Evolutionary conservation across 2,329 filamentous ascomycete species (phyloP).

Genomic region (Purpureocillium lavendulum): DNA sequence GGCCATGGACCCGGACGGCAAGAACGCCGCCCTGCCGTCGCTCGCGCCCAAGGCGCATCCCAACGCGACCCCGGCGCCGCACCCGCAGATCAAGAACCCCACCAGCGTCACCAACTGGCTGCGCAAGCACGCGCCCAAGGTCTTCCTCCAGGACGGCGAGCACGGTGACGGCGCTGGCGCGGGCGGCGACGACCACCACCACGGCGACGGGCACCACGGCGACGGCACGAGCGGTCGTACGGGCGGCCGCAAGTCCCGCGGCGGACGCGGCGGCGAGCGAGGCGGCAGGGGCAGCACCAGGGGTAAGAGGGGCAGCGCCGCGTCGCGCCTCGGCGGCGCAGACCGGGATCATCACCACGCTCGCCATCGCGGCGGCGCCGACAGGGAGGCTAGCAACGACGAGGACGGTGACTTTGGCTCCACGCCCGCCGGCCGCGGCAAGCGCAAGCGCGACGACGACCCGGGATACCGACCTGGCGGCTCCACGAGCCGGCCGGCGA

Average conservation of each 20-base stretch:
- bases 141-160: constrained; percentile 63
- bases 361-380: constrained; percentile 8
- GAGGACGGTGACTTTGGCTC: constrained; percentile 25
- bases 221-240: constrained; percentile 3
- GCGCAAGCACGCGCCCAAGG: constrained; percentile 71
- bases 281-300: constrained; percentile 31
- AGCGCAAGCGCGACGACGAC: constrained; percentile 53
- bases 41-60: constrained; percentile 41
- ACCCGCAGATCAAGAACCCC: constrained; percentile 56
- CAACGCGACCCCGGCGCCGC: constrained; percentile 24
- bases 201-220: constrained; percentile 12
- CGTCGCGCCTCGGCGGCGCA: constrained; percentile 12
- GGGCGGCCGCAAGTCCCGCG: constrained; percentile 26
- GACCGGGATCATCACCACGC: constrained; percentile 7
- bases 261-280: constrained; percentile 20
- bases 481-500: constrained; percentile 42
- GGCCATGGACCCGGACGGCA: constrained; percentile 30
- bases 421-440: constrained; percentile 25
- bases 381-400: constrained; percentile 29
- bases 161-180: constrained; percentile 25
- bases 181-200: constrained; percentile 11
- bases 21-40: constrained; percentile 29
- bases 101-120: constrained; percentile 96
- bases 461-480: constrained; percentile 51
- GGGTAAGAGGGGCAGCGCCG: constrained; percentile 22